Base-by-base conservation (phyloP, 1,139 yeast species). In the Nakaseomyces delphensis region DNA sequence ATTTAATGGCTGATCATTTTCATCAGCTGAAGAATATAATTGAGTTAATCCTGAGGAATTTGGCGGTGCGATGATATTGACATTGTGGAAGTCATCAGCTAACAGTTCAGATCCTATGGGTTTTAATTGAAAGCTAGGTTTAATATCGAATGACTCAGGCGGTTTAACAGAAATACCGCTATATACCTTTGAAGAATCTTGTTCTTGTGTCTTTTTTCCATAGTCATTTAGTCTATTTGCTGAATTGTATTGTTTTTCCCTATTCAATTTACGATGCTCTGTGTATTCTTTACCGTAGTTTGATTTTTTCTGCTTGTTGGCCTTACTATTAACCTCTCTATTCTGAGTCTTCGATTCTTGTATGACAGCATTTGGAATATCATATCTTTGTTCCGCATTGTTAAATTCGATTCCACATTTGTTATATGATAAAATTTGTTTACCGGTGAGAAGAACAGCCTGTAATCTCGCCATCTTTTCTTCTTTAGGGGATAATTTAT, bases 361-460 rank as follows among this genome's bases (percentile, higher is more conserved):
- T 2, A 33, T 14, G 9, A n/a, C 16, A 33, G 18, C 16, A 21
- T 33, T 15, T 13, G 14, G 27, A 3, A 33, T 20, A n/a, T 33
- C 10, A 21, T 33, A 33, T 20, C 11, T 20, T 29, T 15, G 38
- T 7, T 25, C 41, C 15, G 9, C 46, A 45, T 3, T 43, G 38
- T 38, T 37, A 5, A 50, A 67, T 19, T 42, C 47, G 6, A 69
- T 59, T 9, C 64, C 68, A 33, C 62, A 57, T 11, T 54, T 50
- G 46, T 69, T 68, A 11, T 59, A 52, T 11, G 43, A 41, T 27
- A 68, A 48, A 11, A 63, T 46, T 39, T 58, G 56, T 42, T 59
- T 65, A 4, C 69, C 65, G 30, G 68, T 48, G 32, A 56, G 55
- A 8, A 64, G 63, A 27, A 71, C 57, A 0, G 73, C 65, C 16